phyloP scores from a whole-genome alignment of 331 rosid genomes.

The Dryas integrifolia region DNA sequence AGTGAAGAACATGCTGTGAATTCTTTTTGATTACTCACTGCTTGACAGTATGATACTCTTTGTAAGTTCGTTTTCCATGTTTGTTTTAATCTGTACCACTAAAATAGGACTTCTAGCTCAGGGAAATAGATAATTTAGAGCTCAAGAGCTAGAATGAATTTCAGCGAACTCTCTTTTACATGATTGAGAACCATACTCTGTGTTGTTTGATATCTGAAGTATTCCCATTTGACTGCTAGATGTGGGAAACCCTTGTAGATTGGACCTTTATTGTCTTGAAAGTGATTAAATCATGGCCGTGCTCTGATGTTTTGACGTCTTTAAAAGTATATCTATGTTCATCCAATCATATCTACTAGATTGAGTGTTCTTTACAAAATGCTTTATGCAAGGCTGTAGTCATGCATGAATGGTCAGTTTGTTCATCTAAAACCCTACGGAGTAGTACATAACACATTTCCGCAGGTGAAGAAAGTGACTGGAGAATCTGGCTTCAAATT shows the following conservation, averaged over 20 bases:
- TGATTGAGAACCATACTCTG: neutral
- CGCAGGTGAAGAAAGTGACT: neutral
- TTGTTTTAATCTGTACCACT: neutral
- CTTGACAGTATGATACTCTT: conserved; percentile 33
- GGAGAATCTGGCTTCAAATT: neutral
- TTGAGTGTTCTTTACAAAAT: neutral
- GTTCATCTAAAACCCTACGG: neutral
- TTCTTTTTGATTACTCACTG: conserved; percentile 33
- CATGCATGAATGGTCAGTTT: neutral
- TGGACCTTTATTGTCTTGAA: neutral
- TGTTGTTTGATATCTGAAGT: conserved; percentile 20
- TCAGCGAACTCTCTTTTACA: neutral
- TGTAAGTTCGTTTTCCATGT: conserved; percentile 33
- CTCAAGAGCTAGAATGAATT: conserved; percentile 20
- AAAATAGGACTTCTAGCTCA: conserved; percentile 13
- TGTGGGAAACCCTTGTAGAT: neutral
- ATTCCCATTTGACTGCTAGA: neutral
- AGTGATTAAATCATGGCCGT: neutral
- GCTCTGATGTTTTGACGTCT: neutral
- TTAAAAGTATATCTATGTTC: neutral
- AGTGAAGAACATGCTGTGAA: conserved; percentile 52
- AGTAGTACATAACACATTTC: neutral
- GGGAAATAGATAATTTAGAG: conserved; percentile 20
- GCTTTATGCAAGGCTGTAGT: neutral
- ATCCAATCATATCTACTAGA: neutral